Conservation (phyloP, 495 filamentous ascomycete species). For the Neurospora sp. region DNA sequence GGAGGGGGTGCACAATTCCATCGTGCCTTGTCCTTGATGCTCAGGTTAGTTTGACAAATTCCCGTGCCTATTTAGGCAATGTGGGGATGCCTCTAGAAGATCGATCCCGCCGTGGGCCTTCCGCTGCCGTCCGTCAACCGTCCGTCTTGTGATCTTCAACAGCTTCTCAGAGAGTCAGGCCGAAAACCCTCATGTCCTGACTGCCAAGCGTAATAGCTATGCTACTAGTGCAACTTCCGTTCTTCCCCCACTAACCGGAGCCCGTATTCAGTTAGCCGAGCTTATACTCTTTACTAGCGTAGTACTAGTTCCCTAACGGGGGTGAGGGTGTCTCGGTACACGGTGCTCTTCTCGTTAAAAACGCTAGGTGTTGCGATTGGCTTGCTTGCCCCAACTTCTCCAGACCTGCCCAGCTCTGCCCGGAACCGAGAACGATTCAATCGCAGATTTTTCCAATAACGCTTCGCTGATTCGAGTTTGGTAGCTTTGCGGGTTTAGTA, state of each 20-base stretch:
- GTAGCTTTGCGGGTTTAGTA: neutral
- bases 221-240: neutral
- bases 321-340: neutral
- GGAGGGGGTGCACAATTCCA: neutral
- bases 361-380: neutral
- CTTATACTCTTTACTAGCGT: neutral
- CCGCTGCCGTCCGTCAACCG: neutral
- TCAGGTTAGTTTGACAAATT: neutral
- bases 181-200: neutral
- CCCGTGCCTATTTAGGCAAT: neutral
- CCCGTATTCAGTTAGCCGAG: neutral
- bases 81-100: neutral
- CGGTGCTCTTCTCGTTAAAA: neutral
- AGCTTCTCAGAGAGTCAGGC: neutral
- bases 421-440: neutral
- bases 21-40: neutral
- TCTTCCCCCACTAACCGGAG: neutral
- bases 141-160: neutral
- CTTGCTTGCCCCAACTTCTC: neutral
- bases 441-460: neutral
- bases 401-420: neutral
- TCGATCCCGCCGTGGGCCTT: neutral
- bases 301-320: neutral
- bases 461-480: neutral
- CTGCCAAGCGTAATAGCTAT: neutral